Conservation (phyloP, 139 green algal species). For the Micromonas commoda region DNA sequence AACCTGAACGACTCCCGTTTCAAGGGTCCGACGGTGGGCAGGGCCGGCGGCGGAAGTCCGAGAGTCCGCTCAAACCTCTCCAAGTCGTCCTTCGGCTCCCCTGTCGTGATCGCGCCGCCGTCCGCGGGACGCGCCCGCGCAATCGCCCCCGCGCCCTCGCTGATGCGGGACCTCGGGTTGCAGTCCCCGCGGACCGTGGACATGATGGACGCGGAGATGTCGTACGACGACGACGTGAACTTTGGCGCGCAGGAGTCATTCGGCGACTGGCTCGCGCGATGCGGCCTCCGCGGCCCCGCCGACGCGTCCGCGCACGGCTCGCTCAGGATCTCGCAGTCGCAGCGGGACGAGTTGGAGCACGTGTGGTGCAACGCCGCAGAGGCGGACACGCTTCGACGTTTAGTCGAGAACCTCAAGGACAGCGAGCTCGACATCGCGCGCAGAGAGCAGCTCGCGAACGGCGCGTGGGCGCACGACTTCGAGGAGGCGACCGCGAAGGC, state of each 20-base stretch:
- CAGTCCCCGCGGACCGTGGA: neutral
- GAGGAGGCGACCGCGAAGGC: neutral
- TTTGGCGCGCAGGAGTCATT: neutral
- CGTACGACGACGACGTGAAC: neutral
- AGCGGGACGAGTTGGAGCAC: neutral
- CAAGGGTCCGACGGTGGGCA: no score
- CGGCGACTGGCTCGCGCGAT: neutral
- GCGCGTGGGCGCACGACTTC: neutral
- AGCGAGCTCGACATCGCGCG: constrained; percentile 2
- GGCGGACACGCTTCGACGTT: neutral
- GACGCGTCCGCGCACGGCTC: neutral
- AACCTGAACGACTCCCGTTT: no score
- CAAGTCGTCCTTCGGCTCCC: no score
- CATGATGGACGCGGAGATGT: no score
- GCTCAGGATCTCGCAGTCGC: neutral
- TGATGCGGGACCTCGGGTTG: neutral
- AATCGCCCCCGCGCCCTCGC: neutral
- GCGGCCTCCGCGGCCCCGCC: neutral
- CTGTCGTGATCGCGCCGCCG: no score
- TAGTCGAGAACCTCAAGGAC: constrained; percentile 19
- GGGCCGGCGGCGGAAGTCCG: no score
- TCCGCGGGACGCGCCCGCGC: no score
- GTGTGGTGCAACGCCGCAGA: neutral
- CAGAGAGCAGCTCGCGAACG: neutral
- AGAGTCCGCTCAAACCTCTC: no score